phyloP scores from a whole-genome alignment of 2,329 filamentous ascomycete species.

The Fusarium mangiferae region DNA sequence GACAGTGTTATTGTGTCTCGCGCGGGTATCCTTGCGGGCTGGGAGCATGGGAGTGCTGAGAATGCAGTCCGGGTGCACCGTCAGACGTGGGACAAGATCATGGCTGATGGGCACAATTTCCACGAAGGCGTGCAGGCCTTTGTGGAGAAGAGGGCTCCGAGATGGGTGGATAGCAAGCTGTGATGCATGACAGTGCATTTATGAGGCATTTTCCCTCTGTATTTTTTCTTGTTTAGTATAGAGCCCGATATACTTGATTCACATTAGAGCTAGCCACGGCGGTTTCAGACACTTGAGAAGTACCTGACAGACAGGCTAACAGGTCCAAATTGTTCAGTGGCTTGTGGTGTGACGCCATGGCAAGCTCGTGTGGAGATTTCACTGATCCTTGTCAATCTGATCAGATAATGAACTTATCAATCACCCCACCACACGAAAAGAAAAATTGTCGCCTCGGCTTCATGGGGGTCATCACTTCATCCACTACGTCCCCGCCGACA shows the following conservation, averaged over 20 bases:
- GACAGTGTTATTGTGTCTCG: slow-evolving; percentile 77
- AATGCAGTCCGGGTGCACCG: slow-evolving; percentile 65
- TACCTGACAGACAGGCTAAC: not conserved
- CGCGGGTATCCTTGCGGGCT: slow-evolving; percentile 74
- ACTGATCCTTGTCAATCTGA: slow-evolving; percentile 28
- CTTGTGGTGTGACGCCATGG: slow-evolving; percentile 27
- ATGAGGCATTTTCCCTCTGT: slow-evolving; percentile 23
- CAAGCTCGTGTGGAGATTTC: slow-evolving; percentile 11
- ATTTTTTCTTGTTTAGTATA: not conserved
- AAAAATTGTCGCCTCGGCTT: slow-evolving; percentile 10
- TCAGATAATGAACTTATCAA: slow-evolving; percentile 40
- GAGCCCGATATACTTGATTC: not conserved
- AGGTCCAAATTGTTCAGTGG: not conserved
- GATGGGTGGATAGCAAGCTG: slow-evolving; percentile 70
- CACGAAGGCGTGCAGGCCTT: slow-evolving; percentile 77
- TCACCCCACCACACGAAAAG: slow-evolving; percentile 27
- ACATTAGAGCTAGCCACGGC: not conserved
- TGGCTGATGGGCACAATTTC: slow-evolving; percentile 74
- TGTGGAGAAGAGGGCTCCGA: slow-evolving; percentile 75
- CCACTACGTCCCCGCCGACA: slow-evolving; percentile 12
- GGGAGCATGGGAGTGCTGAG: slow-evolving; percentile 72
- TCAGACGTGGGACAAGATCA: slow-evolving; percentile 61
- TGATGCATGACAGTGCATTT: slow-evolving; percentile 39
- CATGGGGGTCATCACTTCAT: not conserved
- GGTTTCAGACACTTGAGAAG: not conserved